Conservation (phyloP, 148 eudicot genomes). For the Rhododendron ferrugineum region DNA sequence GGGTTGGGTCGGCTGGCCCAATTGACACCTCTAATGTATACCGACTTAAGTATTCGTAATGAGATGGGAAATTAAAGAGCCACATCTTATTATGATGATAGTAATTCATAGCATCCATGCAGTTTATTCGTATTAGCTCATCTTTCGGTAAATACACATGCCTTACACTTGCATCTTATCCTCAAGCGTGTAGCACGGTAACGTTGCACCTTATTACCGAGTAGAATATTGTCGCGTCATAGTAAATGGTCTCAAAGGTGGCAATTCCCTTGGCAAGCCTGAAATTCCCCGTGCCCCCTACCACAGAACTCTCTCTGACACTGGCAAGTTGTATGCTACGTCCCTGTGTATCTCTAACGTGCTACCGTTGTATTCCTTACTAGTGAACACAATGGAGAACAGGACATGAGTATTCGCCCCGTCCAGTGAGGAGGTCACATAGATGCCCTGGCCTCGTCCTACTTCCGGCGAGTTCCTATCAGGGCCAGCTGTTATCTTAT, state of each 20-base stretch:
- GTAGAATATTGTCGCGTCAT: not conserved
- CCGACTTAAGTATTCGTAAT: not conserved
- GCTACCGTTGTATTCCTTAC: not conserved
- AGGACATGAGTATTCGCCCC: not conserved
- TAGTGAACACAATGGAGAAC: constrained; percentile 4
- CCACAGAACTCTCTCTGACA: not conserved
- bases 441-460: constrained; percentile 5
- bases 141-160: not conserved
- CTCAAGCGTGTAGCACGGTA: not conserved
- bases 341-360: constrained; percentile 7
- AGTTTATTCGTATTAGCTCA: not conserved
- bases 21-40: not conserved
- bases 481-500: not conserved
- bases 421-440: not conserved
- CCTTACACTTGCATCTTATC: not conserved
- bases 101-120: not conserved
- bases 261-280: constrained; percentile 8
- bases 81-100: not conserved
- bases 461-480: not conserved
- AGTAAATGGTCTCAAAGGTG: not conserved
- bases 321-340: not conserved
- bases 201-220: not conserved
- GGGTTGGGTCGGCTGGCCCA: not conserved
- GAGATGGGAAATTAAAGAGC: not conserved
- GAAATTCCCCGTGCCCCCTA: constrained; percentile 2